Evolutionary conservation across 2,329 filamentous ascomycete species (phyloP).

Genomic region (Torrubiella hemipterigena): DNA sequence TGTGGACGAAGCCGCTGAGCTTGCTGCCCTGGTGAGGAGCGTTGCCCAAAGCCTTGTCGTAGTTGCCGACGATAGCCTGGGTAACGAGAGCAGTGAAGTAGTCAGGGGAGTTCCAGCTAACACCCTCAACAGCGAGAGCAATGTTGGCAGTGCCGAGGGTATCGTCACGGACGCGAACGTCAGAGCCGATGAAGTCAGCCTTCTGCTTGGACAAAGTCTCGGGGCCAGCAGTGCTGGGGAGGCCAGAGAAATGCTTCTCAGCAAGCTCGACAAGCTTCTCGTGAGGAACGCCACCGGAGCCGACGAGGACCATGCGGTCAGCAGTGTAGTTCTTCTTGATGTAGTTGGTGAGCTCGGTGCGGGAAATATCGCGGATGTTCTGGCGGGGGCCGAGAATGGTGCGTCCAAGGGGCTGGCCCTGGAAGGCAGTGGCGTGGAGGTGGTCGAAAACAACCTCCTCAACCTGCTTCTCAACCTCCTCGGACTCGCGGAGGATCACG

Average conservation of each 20-base stretch:
- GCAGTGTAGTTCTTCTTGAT: constrained; percentile 99
- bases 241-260: constrained; percentile 82
- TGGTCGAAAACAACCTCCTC: constrained; percentile 99
- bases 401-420: constrained; percentile 88
- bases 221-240: constrained; percentile 66
- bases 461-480: constrained; percentile 99
- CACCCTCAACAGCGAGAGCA: constrained; percentile 96
- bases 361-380: constrained; percentile 95
- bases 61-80: constrained; percentile 98
- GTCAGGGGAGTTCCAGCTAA: constrained; percentile 98
- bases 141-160: constrained; percentile 95
- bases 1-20: constrained; percentile 87
- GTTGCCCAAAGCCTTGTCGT: constrained; percentile 97
- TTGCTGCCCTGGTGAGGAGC: constrained; percentile 96
- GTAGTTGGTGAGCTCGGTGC: constrained; percentile 83
- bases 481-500: constrained; percentile 95
- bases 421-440: constrained; percentile 95
- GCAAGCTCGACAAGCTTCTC: constrained; percentile 89
- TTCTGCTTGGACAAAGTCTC: constrained; percentile 72
- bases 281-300: constrained; percentile 88
- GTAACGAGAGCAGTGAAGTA: constrained; percentile 98
- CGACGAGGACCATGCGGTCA: constrained; percentile 97
- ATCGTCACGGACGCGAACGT: constrained; percentile 91
- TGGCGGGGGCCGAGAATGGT: constrained; percentile 96
- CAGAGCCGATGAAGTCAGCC: constrained; percentile 93